A percentile compares a stretch with the other conserved stretches of the same genome.
Evolutionary conservation across 139 green algal genomes (phyloP).

Genomic region (Volvox reticuliferus): DNA sequence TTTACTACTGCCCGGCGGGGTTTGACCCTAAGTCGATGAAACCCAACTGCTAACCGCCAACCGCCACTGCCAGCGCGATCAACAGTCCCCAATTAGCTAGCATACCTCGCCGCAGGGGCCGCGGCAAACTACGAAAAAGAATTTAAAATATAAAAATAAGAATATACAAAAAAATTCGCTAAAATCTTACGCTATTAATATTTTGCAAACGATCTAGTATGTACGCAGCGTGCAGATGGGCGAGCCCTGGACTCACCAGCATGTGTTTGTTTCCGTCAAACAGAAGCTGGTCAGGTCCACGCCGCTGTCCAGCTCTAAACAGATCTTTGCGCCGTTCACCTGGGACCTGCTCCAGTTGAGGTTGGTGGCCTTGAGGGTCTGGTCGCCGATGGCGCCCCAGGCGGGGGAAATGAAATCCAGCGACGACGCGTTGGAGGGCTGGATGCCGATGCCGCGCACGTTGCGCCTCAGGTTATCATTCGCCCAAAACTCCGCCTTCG

Average conservation of each 20-base stretch:
- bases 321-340: not conserved
- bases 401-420: not conserved
- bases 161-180: too few relatives aligned
- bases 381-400: not conserved
- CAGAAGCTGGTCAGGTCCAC: not conserved
- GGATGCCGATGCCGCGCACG: not conserved
- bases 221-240: too few relatives aligned
- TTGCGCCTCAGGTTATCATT: not conserved
- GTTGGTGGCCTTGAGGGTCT: slow-evolving; percentile 7
- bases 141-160: too few relatives aligned
- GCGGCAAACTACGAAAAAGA: too few relatives aligned
- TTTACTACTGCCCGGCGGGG: too few relatives aligned
- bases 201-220: too few relatives aligned
- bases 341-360: not conserved
- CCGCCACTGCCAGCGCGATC: too few relatives aligned
- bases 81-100: too few relatives aligned
- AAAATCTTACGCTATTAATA: too few relatives aligned
- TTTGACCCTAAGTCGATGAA: too few relatives aligned
- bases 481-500: slow-evolving; percentile 16
- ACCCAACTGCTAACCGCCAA: too few relatives aligned
- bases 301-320: not conserved
- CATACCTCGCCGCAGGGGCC: too few relatives aligned
- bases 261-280: not conserved
- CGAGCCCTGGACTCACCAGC: not conserved
- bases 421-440: not conserved